phyloP scores from a whole-genome alignment of 176 grass and related monocot genomes.

The Rhipidocladum racemiflorum region DNA sequence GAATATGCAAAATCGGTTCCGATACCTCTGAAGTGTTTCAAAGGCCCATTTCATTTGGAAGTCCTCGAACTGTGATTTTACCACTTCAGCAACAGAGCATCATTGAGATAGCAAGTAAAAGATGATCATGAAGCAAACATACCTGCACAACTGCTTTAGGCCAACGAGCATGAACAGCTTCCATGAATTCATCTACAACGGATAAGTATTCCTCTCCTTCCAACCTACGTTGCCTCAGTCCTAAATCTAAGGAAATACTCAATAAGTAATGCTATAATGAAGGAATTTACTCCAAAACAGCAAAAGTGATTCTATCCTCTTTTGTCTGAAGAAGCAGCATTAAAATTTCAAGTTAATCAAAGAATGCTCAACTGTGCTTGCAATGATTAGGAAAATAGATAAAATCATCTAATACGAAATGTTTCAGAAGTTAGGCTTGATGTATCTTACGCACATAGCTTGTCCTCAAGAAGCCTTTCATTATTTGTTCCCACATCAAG shows the following conservation, averaged over 20 bases:
- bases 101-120: constrained; percentile 6
- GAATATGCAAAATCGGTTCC: constrained; percentile 89
- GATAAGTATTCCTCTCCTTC: constrained; percentile 91
- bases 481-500: constrained; percentile 96
- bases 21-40: constrained; percentile 91
- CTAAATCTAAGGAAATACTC: constrained; percentile 72
- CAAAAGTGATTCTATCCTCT: background rate
- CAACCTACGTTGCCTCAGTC: constrained; percentile 87
- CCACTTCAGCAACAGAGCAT: constrained; percentile 5
- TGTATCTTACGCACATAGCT: constrained; percentile 87
- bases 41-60: constrained; percentile 99
- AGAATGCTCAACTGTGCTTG: constrained; percentile 16
- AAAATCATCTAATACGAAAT: background rate
- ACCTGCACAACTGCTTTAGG: constrained; percentile 98
- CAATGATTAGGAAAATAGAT: background rate
- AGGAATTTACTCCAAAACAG: constrained; percentile 10
- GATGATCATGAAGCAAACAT: constrained; percentile 17
- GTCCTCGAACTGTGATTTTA: constrained; percentile 82
- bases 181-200: constrained; percentile 98
- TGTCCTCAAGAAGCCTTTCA: constrained; percentile 84
- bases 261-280: constrained; percentile 9
- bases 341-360: constrained; percentile 9
- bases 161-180: constrained; percentile 85
- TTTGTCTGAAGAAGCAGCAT: constrained; percentile 1
- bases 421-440: constrained; percentile 14